These are phyloP conservation scores for Fusarium sp. DNA, from an alignment of 2,329 filamentous ascomycete species.

Conservation along the genomic window DNA sequence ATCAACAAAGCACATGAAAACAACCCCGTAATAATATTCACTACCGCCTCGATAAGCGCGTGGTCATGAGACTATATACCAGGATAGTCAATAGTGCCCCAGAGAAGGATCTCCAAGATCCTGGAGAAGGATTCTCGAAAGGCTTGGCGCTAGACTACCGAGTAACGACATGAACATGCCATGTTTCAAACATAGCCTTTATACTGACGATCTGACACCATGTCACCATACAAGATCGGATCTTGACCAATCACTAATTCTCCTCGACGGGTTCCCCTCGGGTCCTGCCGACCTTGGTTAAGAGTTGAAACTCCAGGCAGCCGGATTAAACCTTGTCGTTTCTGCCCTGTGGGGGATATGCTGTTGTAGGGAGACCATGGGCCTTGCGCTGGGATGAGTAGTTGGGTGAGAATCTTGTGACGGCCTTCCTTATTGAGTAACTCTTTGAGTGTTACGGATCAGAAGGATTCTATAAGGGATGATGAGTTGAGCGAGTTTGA, in stretches of 20 bases:
- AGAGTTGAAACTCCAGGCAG: slow-evolving; percentile 1
- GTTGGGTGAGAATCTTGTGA: neutral
- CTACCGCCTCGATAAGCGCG: neutral
- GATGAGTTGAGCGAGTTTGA: neutral
- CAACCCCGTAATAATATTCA: neutral
- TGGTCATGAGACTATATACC: too few relatives aligned
- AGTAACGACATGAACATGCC: neutral
- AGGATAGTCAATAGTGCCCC: neutral
- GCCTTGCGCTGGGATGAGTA: neutral
- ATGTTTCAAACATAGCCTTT: neutral
- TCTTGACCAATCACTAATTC: neutral
- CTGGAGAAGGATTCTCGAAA: slow-evolving; percentile 2
- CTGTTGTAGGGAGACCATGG: neutral
- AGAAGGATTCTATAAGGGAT: neutral
- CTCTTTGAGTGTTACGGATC: neutral
- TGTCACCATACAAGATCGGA: neutral
- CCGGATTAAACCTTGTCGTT: neutral
- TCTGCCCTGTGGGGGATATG: neutral
- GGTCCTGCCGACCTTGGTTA: neutral
- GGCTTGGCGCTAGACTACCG: neutral
- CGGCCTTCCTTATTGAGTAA: neutral
- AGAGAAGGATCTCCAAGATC: neutral
- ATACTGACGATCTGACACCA: neutral
- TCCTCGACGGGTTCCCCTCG: neutral
- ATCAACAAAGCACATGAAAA: neutral